Evolutionary conservation across 2,329 filamentous ascomycete genomes (phyloP), one percentile per base, ranked within the genome.

Genomic region (Phaeosphaeriaceae sp.): DNA sequence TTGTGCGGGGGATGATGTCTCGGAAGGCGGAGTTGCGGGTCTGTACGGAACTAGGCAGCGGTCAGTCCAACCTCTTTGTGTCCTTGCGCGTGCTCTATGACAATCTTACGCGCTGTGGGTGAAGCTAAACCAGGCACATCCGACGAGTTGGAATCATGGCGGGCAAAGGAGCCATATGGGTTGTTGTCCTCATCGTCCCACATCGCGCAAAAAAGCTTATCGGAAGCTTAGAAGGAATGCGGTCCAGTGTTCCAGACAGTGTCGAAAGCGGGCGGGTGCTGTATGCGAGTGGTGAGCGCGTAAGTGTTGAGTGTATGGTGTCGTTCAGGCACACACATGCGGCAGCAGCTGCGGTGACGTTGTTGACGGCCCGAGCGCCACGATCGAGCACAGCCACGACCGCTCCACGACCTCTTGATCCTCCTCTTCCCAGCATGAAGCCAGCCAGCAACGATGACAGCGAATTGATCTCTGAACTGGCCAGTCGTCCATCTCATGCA

Each of bases 181-280:
- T 98, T 98, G 81, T 98, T 98, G 76, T 98, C 92, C 81, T 98
- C 94, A 83, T 98, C 93, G 85, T 97, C 96, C 94, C 94, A 98
- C 94, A 98, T 98, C 68, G 70, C 58, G 68, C 48, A 41, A 49
- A 24, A 44, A 11, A 17, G 50, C 7, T 31, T 49, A 9, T 53
- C 13, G 31, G 15, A 40, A 48, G 31, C 9, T 17, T 48, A 19
- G 53, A n/a, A 24, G 24, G 13, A 13, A 21, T n/a, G 22, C 25
- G 3, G 22, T 17, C 15, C 41, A 33, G 33, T 36, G 3, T 1
- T 1, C 21, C 27, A 24, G n/a, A 17, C 13, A 20, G 13, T 46
- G 22, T 22, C 27, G 49, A 17, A n/a, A 46, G 33, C n/a, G 44
- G 36, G 31, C 10, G 10, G 45, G n/a, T 36, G 20, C 22, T 33